Evolutionary conservation across 345 rosid species (phyloP), one percentile per base, ranked within the genome.

Genomic region (Corchorus olitorius): DNA sequence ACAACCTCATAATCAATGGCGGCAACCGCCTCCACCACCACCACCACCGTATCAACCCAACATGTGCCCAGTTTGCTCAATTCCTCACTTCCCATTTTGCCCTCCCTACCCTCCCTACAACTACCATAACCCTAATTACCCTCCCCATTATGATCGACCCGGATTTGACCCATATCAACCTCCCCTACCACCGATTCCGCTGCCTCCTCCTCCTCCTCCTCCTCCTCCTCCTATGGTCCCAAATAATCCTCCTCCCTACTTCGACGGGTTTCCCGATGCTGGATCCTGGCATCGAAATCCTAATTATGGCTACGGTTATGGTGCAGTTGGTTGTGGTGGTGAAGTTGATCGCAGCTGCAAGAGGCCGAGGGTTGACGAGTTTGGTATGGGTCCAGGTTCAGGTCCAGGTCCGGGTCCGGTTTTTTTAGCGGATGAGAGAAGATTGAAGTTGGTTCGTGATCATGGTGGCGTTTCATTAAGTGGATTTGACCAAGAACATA

Each of bases 361-460:
- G 89, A 83, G 94, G 79, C 87, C 91, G 77, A 88, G 91, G 78
- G 84, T 88, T 61, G 92, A 88, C 54, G 85, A 81, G 35, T 49
- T 81, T 61, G 80, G 49, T 34, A 71, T 79, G 20, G 74, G 74
- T 82, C 81, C 63, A 35, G 73, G 61, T 34, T 73, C 80, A 20
- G 74, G 74, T 82, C 81, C 63, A 35, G 73, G 61, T 69, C 66
- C 81, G 33, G 60, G 37, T 20, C 58, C 39, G 72, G 73, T 60
- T 82, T 80, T 72, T 0, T 81, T 80, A 48, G 97, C 90, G 6
- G 78, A 86, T 41, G 97, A 93, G 77, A 93, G 97, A 58, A 84
- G 99, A 77, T 83, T 93, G 86, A 90, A 88, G 90, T 83, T 93
- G 82, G 89, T 95, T 35, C 89, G 87, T 20, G 97, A 95, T 78